A percentile compares a stretch with the other conserved stretches of the same genome.
Evolutionary conservation across 306 rosid genomes (phyloP).

Genomic region (Sphenostylis stenocarpa): DNA sequence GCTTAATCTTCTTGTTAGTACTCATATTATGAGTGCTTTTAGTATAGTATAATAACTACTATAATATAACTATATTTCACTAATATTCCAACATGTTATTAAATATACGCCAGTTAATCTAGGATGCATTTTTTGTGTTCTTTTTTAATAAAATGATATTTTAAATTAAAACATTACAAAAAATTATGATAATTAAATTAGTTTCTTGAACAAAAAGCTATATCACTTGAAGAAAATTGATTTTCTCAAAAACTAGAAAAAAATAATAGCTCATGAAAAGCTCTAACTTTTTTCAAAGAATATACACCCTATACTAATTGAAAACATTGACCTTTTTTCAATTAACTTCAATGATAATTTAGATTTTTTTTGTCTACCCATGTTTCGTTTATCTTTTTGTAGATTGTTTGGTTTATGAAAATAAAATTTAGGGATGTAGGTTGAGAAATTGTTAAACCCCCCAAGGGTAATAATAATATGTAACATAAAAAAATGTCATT

Average conservation of each 20-base stretch:
- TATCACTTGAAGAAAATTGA: not conserved
- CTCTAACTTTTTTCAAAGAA: not conserved
- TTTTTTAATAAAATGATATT: not conserved
- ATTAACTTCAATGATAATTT: not conserved
- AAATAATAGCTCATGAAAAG: not conserved
- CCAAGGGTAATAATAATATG: not conserved
- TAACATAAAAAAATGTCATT: not conserved
- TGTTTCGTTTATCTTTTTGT: not conserved
- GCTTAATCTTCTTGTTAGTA: not conserved
- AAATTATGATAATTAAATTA: not conserved
- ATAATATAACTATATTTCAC: not conserved
- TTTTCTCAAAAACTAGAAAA: not conserved
- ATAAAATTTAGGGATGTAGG: not conserved
- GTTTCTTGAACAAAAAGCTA: not conserved
- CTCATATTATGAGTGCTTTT: not conserved
- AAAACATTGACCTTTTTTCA: not conserved
- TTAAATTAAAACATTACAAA: not conserved
- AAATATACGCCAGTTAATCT: not conserved
- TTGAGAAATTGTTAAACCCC: not conserved
- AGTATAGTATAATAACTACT: no score
- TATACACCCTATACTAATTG: not conserved
- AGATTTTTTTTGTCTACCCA: not conserved
- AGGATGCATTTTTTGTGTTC: not conserved
- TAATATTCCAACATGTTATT: not conserved
- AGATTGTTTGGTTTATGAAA: not conserved